Evolutionary conservation across 345 rosid species (phyloP).

Genomic region (Boechera stricta): DNA sequence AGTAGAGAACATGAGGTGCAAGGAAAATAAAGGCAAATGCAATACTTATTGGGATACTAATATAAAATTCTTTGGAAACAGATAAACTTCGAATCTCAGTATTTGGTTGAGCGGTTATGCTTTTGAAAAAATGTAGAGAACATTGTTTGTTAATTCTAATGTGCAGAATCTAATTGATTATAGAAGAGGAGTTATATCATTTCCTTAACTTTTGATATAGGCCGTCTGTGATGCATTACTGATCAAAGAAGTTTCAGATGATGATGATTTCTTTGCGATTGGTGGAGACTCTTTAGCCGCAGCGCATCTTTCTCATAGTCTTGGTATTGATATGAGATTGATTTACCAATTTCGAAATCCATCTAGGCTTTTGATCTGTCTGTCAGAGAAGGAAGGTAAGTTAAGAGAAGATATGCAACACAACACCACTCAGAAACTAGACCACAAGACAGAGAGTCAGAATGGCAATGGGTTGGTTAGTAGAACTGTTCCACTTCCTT

Average conservation of each 20-base stretch:
- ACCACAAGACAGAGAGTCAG: slow-evolving; percentile 43
- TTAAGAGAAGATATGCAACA: slow-evolving; percentile 37
- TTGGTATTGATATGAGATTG: slow-evolving; percentile 83
- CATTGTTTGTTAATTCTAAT: not conserved
- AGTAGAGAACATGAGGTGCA: slow-evolving; percentile 30
- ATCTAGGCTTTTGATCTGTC: slow-evolving; percentile 58
- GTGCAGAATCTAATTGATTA: slow-evolving; percentile 22
- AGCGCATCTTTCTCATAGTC: slow-evolving; percentile 79
- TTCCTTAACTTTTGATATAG: slow-evolving; percentile 50
- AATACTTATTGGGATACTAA: slow-evolving; percentile 18
- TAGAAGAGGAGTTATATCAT: slow-evolving; percentile 20
- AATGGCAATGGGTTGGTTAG: slow-evolving; percentile 38
- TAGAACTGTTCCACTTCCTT: slow-evolving; percentile 38
- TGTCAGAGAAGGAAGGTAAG: slow-evolving; percentile 52
- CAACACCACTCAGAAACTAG: slow-evolving; percentile 41
- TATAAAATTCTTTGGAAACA: not conserved
- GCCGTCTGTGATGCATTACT: slow-evolving; percentile 75
- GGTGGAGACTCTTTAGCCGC: slow-evolving; percentile 95
- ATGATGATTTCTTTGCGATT: slow-evolving; percentile 80
- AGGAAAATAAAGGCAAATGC: slow-evolving; percentile 10
- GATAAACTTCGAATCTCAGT: slow-evolving; percentile 14
- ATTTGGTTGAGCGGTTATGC: not conserved
- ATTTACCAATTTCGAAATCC: slow-evolving; percentile 78
- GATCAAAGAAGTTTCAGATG: slow-evolving; percentile 67
- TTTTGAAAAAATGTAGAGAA: slow-evolving; percentile 1